Conservation (phyloP, 2,329 filamentous ascomycete species). For the Phaeomoniella chlamydospora region DNA sequence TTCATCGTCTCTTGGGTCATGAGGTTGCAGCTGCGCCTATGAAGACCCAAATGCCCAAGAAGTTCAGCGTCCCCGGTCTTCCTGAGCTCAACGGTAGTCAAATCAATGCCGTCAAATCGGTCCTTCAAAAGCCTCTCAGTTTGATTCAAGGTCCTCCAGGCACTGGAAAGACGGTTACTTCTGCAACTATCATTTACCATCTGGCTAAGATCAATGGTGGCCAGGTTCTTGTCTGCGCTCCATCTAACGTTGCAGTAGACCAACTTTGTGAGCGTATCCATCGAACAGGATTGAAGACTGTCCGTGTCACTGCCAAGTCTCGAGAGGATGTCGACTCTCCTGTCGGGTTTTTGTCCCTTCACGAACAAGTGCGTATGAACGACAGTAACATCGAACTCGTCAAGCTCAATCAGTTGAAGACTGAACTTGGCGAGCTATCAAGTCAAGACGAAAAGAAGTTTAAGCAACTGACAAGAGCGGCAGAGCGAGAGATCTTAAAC, state of each 20-base stretch:
- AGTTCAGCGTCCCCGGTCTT: slow-evolving; percentile 87
- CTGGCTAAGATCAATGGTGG: slow-evolving; percentile 88
- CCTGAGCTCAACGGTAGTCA: slow-evolving; percentile 93
- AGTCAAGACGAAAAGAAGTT: slow-evolving; percentile 98
- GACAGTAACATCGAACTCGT: slow-evolving; percentile 88
- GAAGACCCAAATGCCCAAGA: slow-evolving; percentile 91
- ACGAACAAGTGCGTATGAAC: slow-evolving; percentile 95
- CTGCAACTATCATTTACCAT: slow-evolving; percentile 96
- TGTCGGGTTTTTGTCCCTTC: slow-evolving; percentile 85
- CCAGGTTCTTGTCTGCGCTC: slow-evolving; percentile 89
- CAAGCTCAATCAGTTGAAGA: slow-evolving; percentile 87
- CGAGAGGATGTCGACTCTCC: slow-evolving; percentile 98
- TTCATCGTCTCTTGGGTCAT: slow-evolving; percentile 89
- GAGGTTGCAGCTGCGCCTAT: slow-evolving; percentile 89
- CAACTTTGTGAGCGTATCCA: slow-evolving; percentile 97
- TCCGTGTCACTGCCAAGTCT: slow-evolving; percentile 96
- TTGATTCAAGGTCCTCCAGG: slow-evolving; percentile 94
- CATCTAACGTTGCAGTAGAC: slow-evolving; percentile 95
- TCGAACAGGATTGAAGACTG: slow-evolving; percentile 85
- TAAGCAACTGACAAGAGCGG: slow-evolving; percentile 84
- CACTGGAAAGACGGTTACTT: slow-evolving; percentile 97
- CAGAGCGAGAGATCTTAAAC: slow-evolving; percentile 85
- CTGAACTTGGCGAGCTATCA: slow-evolving; percentile 76
- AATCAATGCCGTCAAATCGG: slow-evolving; percentile 89
- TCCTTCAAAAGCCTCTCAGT: slow-evolving; percentile 83